Base-by-base conservation (phyloP, 306 rosid species). In the Glycine soja region DNA sequence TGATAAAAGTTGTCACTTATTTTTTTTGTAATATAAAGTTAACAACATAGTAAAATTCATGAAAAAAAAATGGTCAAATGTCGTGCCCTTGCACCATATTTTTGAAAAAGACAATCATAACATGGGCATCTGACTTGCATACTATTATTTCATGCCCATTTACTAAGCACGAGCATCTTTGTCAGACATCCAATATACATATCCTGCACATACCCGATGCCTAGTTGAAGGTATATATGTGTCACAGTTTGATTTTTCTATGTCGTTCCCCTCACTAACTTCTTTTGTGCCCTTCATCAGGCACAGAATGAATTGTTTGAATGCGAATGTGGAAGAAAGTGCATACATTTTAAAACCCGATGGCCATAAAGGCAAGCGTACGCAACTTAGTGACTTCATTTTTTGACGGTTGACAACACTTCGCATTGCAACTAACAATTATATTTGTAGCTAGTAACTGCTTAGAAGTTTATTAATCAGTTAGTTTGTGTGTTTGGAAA, bases 291-390 rank as follows among this genome's bases (percentile, higher is more conserved):
- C 36, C 36, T 81, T 62, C 73, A 40, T 12, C 92, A 94, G 98
- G 97, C 98, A 94, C 86, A 86, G 92, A 80, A 92, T 94, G 98
- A 94, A 94, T 86, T 94, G 98, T 81, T 84, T 82, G 70, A 90
- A 84, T 80, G 94, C 97, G 16, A 89, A 69, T 64, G 89, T 72
- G 24, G 97, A 90, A 82, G 98, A 68, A 77, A 81, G 85, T 74
- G 95, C 86, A 43, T 88, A 88, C 54, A 90, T 94, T 73, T 61
- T 90, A 42, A 43, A 85, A 77, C 76, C 73, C 74, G 83, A 71
- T 58, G 70, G 77, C 19, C 85, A 81, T 43, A 83, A 73, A 72
- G 83, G 75, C 74, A 83, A 80, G 66, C 64, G 10, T 40, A 53
- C 63, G 45, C 91, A 90, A 82, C 87, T 94, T 24, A 92, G 91